These are phyloP conservation scores for Podaxis sp. DNA, from an alignment of 768 basidiomycete genomes.

Conservation along the genomic window DNA sequence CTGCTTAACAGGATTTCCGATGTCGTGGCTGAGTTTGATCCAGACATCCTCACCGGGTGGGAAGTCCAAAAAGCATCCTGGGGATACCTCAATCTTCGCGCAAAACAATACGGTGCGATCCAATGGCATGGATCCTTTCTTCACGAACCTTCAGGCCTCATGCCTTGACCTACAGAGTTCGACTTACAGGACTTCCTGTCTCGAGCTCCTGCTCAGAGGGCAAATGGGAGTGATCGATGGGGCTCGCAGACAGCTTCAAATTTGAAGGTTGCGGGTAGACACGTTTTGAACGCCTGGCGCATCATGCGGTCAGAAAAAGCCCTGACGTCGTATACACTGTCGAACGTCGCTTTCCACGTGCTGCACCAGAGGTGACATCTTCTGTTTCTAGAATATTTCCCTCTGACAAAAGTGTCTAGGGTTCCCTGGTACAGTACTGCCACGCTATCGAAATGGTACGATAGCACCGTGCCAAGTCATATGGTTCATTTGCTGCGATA, in stretches of 20 bases:
- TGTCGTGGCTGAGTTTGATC: slow-evolving; percentile 73
- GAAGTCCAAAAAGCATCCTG: slow-evolving; percentile 87
- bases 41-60: slow-evolving; percentile 92
- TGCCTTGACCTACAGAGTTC: slow-evolving; percentile 48
- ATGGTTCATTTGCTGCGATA: slow-evolving; percentile 58
- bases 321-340: slow-evolving; percentile 81
- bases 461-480: slow-evolving; percentile 57
- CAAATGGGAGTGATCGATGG: slow-evolving; percentile 62
- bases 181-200: slow-evolving; percentile 74
- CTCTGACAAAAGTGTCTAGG: slow-evolving; percentile 35
- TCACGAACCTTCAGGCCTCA: neutral
- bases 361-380: slow-evolving; percentile 64
- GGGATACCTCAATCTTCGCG: slow-evolving; percentile 85
- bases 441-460: slow-evolving; percentile 70
- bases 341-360: slow-evolving; percentile 84
- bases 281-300: slow-evolving; percentile 92
- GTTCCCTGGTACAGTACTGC: slow-evolving; percentile 70
- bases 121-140: neutral
- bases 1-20: slow-evolving; percentile 79
- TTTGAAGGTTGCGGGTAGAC: slow-evolving; percentile 83
- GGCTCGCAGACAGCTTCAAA: slow-evolving; percentile 72
- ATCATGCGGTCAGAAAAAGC: slow-evolving; percentile 85
- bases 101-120: slow-evolving; percentile 52
- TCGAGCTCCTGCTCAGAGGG: slow-evolving; percentile 58
- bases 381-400: neutral